A percentile compares a stretch with the other conserved stretches of the same genome.
Conservation (phyloP, 2,329 filamentous ascomycete species). For the Nothopassalora personata region DNA sequence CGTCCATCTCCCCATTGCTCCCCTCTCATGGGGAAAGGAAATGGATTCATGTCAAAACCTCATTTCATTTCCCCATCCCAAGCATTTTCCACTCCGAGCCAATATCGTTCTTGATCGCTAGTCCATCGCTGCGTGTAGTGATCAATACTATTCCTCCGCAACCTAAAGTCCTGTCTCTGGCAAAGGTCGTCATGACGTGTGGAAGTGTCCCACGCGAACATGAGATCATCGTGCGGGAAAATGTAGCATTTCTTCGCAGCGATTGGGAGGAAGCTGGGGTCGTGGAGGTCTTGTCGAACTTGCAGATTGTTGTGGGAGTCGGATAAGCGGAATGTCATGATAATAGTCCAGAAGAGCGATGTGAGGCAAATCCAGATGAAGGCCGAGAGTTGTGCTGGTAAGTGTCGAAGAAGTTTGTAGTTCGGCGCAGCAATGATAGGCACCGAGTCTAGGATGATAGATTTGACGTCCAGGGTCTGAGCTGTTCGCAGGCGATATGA, state of each 20-base stretch:
- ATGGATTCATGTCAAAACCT: neutral
- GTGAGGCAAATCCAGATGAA: slow-evolving; percentile 15
- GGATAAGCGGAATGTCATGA: slow-evolving; percentile 18
- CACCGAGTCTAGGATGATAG: slow-evolving; percentile 24
- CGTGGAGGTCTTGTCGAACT: slow-evolving; percentile 21
- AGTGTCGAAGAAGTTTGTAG: neutral
- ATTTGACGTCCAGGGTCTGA: slow-evolving; percentile 15
- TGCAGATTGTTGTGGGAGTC: slow-evolving; percentile 11
- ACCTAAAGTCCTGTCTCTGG: slow-evolving; percentile 20
- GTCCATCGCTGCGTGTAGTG: slow-evolving; percentile 18
- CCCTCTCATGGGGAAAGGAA: neutral
- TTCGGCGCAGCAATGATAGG: slow-evolving; percentile 16
- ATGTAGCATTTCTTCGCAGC: slow-evolving; percentile 25
- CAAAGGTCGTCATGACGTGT: slow-evolving; percentile 10
- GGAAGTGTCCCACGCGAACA: slow-evolving; percentile 24
- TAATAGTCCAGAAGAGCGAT: slow-evolving; percentile 12
- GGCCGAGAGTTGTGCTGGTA: slow-evolving; percentile 7
- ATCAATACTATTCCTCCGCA: slow-evolving; percentile 12
- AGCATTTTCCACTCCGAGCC: slow-evolving; percentile 27
- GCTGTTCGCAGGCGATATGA: slow-evolving; percentile 24
- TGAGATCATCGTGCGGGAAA: slow-evolving; percentile 24
- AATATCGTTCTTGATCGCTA: slow-evolving; percentile 28
- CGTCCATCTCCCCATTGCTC: neutral
- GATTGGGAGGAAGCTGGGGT: slow-evolving; percentile 16
- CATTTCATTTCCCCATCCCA: slow-evolving; percentile 19